Evolutionary conservation across 2,329 filamentous ascomycete genomes (phyloP).

Genomic region (Aureobasidium vineae): DNA sequence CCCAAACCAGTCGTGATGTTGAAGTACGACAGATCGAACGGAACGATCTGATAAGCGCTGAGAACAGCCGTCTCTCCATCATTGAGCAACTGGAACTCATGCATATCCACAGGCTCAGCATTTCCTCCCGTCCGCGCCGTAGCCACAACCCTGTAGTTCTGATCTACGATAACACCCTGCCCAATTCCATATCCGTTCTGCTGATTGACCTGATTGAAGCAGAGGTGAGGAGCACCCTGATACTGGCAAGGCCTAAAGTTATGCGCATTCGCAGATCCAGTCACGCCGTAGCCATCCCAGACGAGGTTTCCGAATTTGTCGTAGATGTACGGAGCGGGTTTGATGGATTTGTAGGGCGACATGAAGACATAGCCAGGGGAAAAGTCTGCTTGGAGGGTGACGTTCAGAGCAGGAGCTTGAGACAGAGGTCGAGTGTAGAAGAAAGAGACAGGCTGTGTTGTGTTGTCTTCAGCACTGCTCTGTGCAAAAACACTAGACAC

Average conservation of each 20-base stretch:
- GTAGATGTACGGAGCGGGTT: slow-evolving; percentile 33
- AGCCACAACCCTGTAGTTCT: slow-evolving; percentile 46
- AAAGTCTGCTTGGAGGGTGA: slow-evolving; percentile 29
- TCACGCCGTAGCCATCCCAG: slow-evolving; percentile 45
- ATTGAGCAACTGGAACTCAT: slow-evolving; percentile 47
- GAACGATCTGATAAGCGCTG: slow-evolving; percentile 32
- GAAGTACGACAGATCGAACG: slow-evolving; percentile 44
- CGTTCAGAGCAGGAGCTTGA: slow-evolving; percentile 29
- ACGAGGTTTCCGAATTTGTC: slow-evolving; percentile 35
- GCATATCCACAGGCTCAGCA: slow-evolving; percentile 43
- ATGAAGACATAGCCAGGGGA: slow-evolving; percentile 33
- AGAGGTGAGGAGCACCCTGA: slow-evolving; percentile 46
- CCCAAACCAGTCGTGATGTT: slow-evolving; percentile 41
- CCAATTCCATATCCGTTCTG: slow-evolving; percentile 48
- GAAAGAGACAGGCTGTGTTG: slow-evolving; percentile 30
- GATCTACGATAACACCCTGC: slow-evolving; percentile 49
- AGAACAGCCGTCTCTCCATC: slow-evolving; percentile 38
- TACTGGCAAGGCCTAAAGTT: slow-evolving; percentile 49
- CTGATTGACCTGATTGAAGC: slow-evolving; percentile 48
- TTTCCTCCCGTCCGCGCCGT: slow-evolving; percentile 39
- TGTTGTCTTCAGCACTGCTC: slow-evolving; percentile 19
- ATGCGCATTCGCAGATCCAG: slow-evolving; percentile 46
- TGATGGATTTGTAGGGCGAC: slow-evolving; percentile 29
- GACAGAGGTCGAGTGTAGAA: slow-evolving; percentile 33
- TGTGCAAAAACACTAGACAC: background rate